Evolutionary conservation across 768 basidiomycete genomes (phyloP).

Genomic region (Krasilnikovozyma curviuscula): DNA sequence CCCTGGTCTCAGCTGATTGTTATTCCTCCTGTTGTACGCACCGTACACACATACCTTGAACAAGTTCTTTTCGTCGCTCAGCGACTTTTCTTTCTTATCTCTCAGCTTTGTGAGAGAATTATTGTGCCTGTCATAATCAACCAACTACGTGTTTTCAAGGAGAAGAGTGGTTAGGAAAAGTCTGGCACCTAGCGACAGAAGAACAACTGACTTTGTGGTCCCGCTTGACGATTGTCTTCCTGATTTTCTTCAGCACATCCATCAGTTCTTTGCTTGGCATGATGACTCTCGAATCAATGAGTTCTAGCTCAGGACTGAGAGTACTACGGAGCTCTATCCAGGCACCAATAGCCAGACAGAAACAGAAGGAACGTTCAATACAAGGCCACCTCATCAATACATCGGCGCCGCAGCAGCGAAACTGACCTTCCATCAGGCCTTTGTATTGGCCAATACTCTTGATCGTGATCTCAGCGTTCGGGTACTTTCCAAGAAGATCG

Average conservation of each 20-base stretch:
- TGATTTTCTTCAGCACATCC: slow-evolving; percentile 61
- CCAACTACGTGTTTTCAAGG: slow-evolving; percentile 33
- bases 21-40: too few species aligned
- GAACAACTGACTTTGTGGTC: slow-evolving; percentile 62
- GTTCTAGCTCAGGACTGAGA: slow-evolving; percentile 73
- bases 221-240: slow-evolving; percentile 88
- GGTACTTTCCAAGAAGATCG: slow-evolving; percentile 57
- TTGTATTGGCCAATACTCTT: slow-evolving; percentile 55
- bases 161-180: background rate
- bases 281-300: slow-evolving; percentile 70
- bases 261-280: slow-evolving; percentile 80
- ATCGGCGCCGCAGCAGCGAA: slow-evolving; percentile 39
- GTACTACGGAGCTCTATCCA: slow-evolving; percentile 27
- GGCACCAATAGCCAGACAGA: slow-evolving; percentile 1
- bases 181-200: background rate
- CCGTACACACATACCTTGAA: slow-evolving; percentile 64
- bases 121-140: slow-evolving; percentile 90
- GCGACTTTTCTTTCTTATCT: slow-evolving; percentile 94
- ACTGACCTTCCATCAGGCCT: slow-evolving; percentile 62
- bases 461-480: slow-evolving; percentile 56
- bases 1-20: too few species aligned
- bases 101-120: slow-evolving; percentile 85
- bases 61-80: slow-evolving; percentile 88
- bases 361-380: background rate
- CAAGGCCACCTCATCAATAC: background rate